phyloP scores from a whole-genome alignment of 371 early-diverging fungal species.

The Circinella minor region DNA sequence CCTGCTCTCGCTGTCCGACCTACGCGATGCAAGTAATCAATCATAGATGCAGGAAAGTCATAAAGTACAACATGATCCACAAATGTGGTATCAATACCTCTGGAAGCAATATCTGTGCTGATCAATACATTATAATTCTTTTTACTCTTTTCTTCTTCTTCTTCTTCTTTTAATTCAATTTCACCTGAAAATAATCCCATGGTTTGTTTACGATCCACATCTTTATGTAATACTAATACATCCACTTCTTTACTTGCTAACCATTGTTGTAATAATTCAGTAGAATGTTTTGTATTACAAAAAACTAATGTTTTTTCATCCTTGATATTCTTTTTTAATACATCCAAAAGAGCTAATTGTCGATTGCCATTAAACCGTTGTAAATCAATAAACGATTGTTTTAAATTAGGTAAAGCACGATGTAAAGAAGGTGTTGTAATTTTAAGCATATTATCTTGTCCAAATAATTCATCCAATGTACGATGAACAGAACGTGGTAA shows the following conservation, averaged over 20 bases:
- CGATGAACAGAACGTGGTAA: slow-evolving; percentile 80
- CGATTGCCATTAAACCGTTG: slow-evolving; percentile 64
- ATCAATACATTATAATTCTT: slow-evolving; percentile 64
- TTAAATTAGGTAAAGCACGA: slow-evolving; percentile 72
- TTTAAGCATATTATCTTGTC: slow-evolving; percentile 53
- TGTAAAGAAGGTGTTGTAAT: slow-evolving; percentile 88
- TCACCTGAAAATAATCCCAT: slow-evolving; percentile 42
- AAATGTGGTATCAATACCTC: slow-evolving; percentile 91
- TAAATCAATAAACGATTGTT: slow-evolving; percentile 80
- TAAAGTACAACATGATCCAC: slow-evolving; percentile 94
- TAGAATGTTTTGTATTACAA: slow-evolving; percentile 81
- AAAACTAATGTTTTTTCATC: slow-evolving; percentile 76
- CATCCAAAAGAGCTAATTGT: slow-evolving; percentile 71
- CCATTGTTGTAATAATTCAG: slow-evolving; percentile 64
- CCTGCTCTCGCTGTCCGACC: slow-evolving; percentile 96
- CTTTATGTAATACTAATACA: slow-evolving; percentile 63
- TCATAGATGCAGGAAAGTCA: slow-evolving; percentile 92
- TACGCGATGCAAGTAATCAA: slow-evolving; percentile 96
- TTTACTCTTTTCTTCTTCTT: neutral
- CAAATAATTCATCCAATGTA: slow-evolving; percentile 59
- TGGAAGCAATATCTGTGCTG: slow-evolving; percentile 94
- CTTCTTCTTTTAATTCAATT: slow-evolving; percentile 12
- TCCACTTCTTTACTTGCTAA: slow-evolving; percentile 63
- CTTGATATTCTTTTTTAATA: slow-evolving; percentile 69
- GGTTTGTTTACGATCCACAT: slow-evolving; percentile 52